A percentile compares a stretch with the other conserved stretches of the same genome.
These are phyloP conservation scores for Penicillium digitatum DNA, from an alignment of 2,329 filamentous ascomycete genomes.

Conservation along the genomic window DNA sequence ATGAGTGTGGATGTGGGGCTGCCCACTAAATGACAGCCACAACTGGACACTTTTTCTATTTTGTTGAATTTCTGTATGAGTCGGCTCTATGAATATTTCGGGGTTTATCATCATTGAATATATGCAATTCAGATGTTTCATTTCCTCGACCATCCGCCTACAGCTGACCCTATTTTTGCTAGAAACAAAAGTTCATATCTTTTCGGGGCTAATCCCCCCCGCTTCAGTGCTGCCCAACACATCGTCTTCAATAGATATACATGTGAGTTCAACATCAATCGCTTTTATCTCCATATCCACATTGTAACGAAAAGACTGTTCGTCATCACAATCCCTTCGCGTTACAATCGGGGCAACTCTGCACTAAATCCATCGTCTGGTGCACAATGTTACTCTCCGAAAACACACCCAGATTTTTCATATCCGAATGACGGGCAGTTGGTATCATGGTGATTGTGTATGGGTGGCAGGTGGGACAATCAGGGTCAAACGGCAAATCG, in stretches of 20 bases:
- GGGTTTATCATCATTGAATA: neutral
- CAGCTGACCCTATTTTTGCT: neutral
- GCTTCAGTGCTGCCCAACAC: neutral
- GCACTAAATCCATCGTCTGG: slow-evolving; percentile 10
- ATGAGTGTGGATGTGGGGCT: slow-evolving; percentile 32
- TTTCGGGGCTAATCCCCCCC: neutral
- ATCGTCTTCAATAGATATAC: neutral
- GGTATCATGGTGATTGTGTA: neutral
- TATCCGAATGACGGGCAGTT: neutral
- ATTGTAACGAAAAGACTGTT: neutral
- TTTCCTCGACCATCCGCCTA: neutral
- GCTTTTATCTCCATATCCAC: neutral
- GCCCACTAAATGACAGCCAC: slow-evolving; percentile 17
- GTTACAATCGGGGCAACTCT: slow-evolving; percentile 6
- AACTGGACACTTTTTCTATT: neutral
- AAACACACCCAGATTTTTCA: no score
- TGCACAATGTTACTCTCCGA: slow-evolving; percentile 12
- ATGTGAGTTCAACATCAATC: neutral
- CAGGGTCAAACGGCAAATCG: slow-evolving; percentile 10
- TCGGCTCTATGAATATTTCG: neutral
- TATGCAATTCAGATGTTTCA: neutral
- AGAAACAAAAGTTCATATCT: neutral
- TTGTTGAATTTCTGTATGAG: neutral
- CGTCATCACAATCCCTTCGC: neutral
- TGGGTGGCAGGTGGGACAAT: slow-evolving; percentile 11